Percentiles rank a stretch among this genome's conserved stretches.
These are phyloP conservation scores for Tephrocybe sp. DNA, from an alignment of 768 basidiomycete species.

Conservation along the genomic window DNA sequence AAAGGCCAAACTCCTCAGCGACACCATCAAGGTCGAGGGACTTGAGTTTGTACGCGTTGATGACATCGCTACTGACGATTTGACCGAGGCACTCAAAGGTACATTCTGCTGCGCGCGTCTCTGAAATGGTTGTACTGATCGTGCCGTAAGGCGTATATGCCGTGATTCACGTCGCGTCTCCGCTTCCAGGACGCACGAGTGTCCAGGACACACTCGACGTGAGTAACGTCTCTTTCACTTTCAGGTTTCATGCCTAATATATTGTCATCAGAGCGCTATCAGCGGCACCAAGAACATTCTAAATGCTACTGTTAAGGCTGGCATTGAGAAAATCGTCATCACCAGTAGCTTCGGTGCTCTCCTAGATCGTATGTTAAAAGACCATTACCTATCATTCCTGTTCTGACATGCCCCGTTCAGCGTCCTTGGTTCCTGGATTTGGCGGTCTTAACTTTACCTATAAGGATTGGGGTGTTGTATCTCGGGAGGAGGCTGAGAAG, in stretches of 20 bases:
- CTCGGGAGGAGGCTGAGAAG: conserved; percentile 29
- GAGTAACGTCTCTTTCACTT: not conserved
- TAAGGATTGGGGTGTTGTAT: conserved; percentile 34
- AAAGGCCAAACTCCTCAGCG: conserved; percentile 25
- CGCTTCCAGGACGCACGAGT: conserved; percentile 19
- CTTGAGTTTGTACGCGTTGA: conserved; percentile 28
- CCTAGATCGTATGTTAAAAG: conserved; percentile 25
- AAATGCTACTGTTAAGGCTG: conserved; percentile 24
- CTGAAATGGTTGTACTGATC: not conserved
- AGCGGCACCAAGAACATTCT: conserved; percentile 30
- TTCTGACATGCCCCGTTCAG: conserved; percentile 12
- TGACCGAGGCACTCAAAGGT: conserved; percentile 22
- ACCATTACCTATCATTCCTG: not conserved
- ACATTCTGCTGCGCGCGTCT: not conserved
- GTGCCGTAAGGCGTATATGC: conserved; percentile 34
- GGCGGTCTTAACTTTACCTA: conserved; percentile 23
- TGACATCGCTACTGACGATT: conserved; percentile 17
- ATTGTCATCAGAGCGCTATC: conserved; percentile 20
- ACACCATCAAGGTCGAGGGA: conserved; percentile 23
- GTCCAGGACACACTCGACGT: conserved; percentile 23
- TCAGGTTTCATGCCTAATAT: not conserved
- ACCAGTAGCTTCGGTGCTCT: conserved; percentile 33
- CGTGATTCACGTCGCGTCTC: conserved; percentile 37
- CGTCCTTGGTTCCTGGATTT: conserved; percentile 21
- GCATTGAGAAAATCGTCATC: conserved; percentile 30